Evolutionary conservation across 2,329 filamentous ascomycete species (phyloP), one percentile per base, ranked within the genome.

Genomic region (Arachnopeziza araneosa): DNA sequence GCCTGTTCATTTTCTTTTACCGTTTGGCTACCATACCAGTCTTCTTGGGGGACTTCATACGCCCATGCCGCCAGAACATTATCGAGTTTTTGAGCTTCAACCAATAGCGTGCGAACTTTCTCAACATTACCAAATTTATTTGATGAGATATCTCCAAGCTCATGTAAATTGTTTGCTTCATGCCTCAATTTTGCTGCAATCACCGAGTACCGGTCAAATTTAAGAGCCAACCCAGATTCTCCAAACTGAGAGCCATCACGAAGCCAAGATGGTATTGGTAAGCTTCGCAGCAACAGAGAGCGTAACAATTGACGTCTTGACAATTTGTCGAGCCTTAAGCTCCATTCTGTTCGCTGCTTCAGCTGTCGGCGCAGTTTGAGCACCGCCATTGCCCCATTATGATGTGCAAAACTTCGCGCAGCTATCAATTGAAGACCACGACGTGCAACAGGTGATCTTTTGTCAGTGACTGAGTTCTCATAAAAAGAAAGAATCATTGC

Each of bases 201-300:
- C 23, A 62, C 52, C 22, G 53, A 56, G 21, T 22, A 52, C 1
- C 23, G 30, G 44, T 64, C 62, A 14, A 61, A 52, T 10, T 49
- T 23, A 24, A 64, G 60, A 1, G 49, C 55, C 6, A 62, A 22
- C 2, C 60, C 62, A 6, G 22, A 6, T 32, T 64, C 62, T 52
- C 70, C 69, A 61, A 71, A 74, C 5, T 9, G n/a, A 9, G 32
- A 51, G 8, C 72, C 72, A 32, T 73, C 65, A 19, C 59, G 14
- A 14, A 73, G 64, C 72, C 72, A 74, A 14, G 61, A 63, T 22
- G 72, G 72, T 55, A 74, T 51, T 7, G 56, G 22, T 22, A 63
- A 51, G 24, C 63, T 65, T 51, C 70, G 62, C 14, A 73, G 59
- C 19, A 73, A 54, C 50, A 60, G 51, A 19, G 64, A 68, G 52